Conservation (phyloP, 2,329 filamentous ascomycete species). For the Teratosphaeria nubilosa region DNA sequence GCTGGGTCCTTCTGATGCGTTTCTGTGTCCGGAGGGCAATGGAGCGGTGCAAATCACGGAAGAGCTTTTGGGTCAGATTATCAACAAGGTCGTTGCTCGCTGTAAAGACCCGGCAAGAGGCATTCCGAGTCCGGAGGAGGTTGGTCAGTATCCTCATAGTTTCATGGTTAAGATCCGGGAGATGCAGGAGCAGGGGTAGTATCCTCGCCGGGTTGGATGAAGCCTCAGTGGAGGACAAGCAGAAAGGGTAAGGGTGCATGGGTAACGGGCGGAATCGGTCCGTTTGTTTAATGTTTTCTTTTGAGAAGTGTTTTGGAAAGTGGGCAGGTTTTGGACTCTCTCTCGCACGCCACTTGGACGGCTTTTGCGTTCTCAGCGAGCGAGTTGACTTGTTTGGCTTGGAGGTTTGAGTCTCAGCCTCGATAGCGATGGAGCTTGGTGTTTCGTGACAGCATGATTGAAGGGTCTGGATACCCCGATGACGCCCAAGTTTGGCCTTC, state of each 20-base stretch:
- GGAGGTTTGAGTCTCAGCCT: neutral
- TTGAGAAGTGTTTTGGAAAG: neutral
- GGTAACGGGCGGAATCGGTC: neutral
- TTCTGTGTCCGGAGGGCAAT: constrained; percentile 45
- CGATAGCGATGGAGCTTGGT: neutral
- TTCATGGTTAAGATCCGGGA: constrained; percentile 40
- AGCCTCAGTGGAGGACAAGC: neutral
- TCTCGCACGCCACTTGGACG: neutral
- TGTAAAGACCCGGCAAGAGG: constrained; percentile 44
- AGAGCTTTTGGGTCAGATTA: constrained; percentile 50
- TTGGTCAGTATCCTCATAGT: constrained; percentile 34
- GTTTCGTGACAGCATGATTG: neutral
- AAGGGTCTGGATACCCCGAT: neutral
- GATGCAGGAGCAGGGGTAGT: constrained; percentile 26
- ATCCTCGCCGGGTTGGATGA: neutral
- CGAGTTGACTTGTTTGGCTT: neutral
- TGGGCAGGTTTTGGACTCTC: neutral
- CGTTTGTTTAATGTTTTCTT: neutral
- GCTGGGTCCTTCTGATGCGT: constrained; percentile 45
- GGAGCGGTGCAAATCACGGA: constrained; percentile 43
- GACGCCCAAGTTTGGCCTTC: neutral
- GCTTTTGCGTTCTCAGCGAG: neutral
- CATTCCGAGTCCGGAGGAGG: constrained; percentile 48
- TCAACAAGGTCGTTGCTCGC: constrained; percentile 50
- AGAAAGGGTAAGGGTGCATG: neutral